Conservation (phyloP, 495 filamentous ascomycete genomes). For the Pyronema omphalodes region DNA sequence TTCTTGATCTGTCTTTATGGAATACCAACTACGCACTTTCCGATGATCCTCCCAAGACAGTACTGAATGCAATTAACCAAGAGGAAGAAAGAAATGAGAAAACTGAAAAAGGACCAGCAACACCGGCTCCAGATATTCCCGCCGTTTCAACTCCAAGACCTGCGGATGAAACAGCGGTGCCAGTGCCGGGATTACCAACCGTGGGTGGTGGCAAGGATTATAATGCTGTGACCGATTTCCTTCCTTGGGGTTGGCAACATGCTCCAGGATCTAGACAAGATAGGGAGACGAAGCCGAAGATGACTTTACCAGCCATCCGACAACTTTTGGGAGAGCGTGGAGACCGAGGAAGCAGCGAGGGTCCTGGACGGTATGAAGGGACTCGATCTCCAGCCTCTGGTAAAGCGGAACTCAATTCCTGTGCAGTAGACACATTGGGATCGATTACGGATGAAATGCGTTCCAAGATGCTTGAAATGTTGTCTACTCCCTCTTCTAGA, state of each 20-base stretch:
- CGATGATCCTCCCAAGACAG: too few relatives aligned
- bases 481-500: conserved; percentile 17
- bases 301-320: conserved; percentile 21
- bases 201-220: conserved; percentile 22
- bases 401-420: conserved; percentile 2
- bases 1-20: too few relatives aligned
- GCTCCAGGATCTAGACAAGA: conserved; percentile 8
- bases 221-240: conserved; percentile 17
- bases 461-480: conserved; percentile 18
- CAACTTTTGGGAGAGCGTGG: conserved; percentile 11
- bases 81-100: too few relatives aligned
- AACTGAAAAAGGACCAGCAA: too few relatives aligned
- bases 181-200: conserved; percentile 13
- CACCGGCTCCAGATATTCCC: too few relatives aligned
- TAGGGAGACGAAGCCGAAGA: conserved; percentile 11
- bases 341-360: background rate
- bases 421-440: background rate
- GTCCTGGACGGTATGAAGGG: background rate
- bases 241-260: conserved; percentile 20
- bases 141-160: background rate
- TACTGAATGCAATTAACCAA: too few relatives aligned
- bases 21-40: too few relatives aligned
- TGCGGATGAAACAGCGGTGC: background rate
- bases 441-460: conserved; percentile 18
- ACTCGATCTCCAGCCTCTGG: conserved; percentile 5